A percentile compares a stretch with the other conserved stretches of the same genome.
These are phyloP conservation scores for Yamadazyma nakazawae DNA, from an alignment of 805 yeast species.

Conservation along the genomic window DNA sequence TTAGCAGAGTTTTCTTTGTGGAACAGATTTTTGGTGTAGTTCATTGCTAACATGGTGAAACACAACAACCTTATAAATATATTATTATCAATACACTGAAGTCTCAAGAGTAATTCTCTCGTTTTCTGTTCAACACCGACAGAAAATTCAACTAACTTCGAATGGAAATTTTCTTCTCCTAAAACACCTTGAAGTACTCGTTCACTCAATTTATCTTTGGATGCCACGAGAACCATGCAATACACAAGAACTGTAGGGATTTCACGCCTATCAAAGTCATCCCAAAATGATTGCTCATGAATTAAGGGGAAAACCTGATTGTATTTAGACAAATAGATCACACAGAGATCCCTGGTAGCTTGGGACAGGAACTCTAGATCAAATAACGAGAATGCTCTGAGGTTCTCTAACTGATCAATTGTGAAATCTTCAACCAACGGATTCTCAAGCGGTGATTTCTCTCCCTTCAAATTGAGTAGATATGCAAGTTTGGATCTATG, in stretches of 20 bases:
- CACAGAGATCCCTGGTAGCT: conserved; percentile 14
- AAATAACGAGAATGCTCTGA: background rate
- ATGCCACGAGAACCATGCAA: conserved; percentile 23
- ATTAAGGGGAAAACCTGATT: conserved; percentile 31
- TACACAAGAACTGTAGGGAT: conserved; percentile 22
- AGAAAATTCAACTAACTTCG: background rate
- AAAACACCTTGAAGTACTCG: conserved; percentile 18
- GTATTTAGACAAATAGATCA: conserved; percentile 27
- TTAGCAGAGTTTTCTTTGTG: conserved; percentile 13
- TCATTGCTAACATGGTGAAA: conserved; percentile 22
- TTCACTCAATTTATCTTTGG: conserved; percentile 26
- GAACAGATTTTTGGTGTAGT: conserved; percentile 16
- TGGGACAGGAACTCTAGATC: background rate
- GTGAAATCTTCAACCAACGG: background rate
- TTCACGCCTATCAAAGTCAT: conserved; percentile 18
- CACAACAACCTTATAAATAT: conserved; percentile 11
- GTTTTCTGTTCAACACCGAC: conserved; percentile 25
- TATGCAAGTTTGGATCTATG: background rate
- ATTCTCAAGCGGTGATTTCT: background rate
- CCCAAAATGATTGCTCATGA: conserved; percentile 26
- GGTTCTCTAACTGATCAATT: background rate
- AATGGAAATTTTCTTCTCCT: background rate
- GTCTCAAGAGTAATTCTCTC: conserved; percentile 24
- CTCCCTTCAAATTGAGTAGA: background rate
- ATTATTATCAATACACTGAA: conserved; percentile 23